phyloP scores from a whole-genome alignment of 371 early-diverging fungal genomes.

The Circinella umbellata region DNA sequence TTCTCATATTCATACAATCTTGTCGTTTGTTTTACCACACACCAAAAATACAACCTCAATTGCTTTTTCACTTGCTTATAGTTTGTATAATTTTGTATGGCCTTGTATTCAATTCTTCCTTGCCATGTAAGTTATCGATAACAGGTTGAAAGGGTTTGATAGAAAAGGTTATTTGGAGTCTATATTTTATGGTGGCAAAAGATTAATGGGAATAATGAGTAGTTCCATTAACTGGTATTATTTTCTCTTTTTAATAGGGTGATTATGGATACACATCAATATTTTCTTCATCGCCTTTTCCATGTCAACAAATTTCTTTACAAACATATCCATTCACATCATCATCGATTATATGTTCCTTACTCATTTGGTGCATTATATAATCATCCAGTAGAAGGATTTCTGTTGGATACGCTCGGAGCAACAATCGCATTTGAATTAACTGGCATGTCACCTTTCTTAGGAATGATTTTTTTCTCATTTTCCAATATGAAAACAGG shows the following conservation, averaged over 20 bases:
- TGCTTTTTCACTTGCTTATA: slow-evolving; percentile 55
- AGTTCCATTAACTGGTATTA: too few relatives aligned
- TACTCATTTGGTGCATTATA: slow-evolving; percentile 84
- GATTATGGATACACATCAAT: slow-evolving; percentile 70
- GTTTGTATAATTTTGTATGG: slow-evolving; percentile 40
- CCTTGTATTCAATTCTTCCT: slow-evolving; percentile 36
- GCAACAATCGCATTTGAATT: slow-evolving; percentile 68
- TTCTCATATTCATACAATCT: slow-evolving; percentile 10
- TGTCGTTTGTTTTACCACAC: slow-evolving; percentile 37
- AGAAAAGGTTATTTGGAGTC: neutral
- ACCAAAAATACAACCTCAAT: slow-evolving; percentile 31
- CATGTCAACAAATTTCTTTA: slow-evolving; percentile 75
- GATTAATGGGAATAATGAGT: too few relatives aligned
- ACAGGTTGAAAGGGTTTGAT: neutral
- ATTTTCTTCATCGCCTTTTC: slow-evolving; percentile 78
- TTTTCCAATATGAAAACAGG: slow-evolving; percentile 81
- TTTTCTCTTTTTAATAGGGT: slow-evolving; percentile 33
- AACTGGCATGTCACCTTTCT: slow-evolving; percentile 72
- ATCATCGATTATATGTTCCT: slow-evolving; percentile 78
- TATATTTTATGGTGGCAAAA: too few relatives aligned
- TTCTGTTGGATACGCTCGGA: slow-evolving; percentile 77
- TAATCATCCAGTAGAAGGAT: slow-evolving; percentile 83
- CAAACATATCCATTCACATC: slow-evolving; percentile 76
- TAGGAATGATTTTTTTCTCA: slow-evolving; percentile 70
- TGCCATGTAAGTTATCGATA: slow-evolving; percentile 35